Conservation (phyloP, 176 grass and related monocot species). For the Themeda triandra region DNA sequence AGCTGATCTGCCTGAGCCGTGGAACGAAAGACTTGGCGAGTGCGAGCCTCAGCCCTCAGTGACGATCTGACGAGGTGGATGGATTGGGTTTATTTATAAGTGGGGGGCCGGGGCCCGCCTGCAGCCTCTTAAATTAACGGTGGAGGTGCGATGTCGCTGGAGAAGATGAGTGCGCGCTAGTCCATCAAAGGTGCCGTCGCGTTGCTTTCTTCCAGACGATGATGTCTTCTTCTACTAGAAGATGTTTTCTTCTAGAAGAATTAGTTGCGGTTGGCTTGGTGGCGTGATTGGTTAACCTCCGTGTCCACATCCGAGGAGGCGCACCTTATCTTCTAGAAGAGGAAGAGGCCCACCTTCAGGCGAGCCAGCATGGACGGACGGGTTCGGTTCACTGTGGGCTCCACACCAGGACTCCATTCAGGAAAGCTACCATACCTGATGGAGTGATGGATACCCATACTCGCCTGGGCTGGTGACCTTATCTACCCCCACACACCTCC, state of each 20-base stretch:
- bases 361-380: too few species aligned
- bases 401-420: not conserved
- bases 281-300: too few species aligned
- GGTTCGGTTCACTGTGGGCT: not conserved
- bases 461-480: too few species aligned
- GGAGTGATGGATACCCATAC: too few species aligned
- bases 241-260: slow-evolving; percentile 3
- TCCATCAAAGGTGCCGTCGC: too few species aligned
- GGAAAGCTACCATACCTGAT: too few species aligned
- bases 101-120: not conserved
- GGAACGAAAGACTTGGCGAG: not conserved
- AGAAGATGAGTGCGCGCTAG: not conserved
- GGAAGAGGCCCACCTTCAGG: too few species aligned
- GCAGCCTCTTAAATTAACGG: not conserved
- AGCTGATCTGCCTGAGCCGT: too few species aligned
- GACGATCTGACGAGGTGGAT: not conserved
- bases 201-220: slow-evolving; percentile 15
- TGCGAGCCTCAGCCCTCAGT: not conserved
- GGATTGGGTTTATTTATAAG: not conserved
- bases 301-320: too few species aligned
- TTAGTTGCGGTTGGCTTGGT: not conserved
- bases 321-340: too few species aligned
- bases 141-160: not conserved
- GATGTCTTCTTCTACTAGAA: slow-evolving; percentile 6
- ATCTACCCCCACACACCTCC: too few species aligned